Evolutionary conservation across 2,329 filamentous ascomycete species (phyloP).

Genomic region (Alternaria brassicicola): DNA sequence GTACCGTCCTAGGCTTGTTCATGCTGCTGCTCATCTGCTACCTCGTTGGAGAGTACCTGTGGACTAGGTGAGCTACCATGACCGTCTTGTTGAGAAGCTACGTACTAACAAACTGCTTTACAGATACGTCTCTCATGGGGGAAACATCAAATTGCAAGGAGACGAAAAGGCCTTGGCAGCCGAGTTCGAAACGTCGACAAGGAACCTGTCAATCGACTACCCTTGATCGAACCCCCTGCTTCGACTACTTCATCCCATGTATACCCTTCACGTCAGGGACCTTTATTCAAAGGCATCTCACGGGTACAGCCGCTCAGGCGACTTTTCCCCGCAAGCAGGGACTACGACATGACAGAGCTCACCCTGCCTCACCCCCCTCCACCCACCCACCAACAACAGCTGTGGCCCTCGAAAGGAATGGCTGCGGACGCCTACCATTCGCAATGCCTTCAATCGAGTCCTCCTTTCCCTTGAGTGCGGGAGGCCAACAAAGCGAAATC

Average conservation of each 20-base stretch:
- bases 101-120: not conserved
- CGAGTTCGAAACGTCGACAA: not conserved
- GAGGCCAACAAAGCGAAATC: not conserved
- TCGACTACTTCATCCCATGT: not conserved
- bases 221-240: not conserved
- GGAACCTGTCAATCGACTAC: not conserved
- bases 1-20: conserved; percentile 25
- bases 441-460: not conserved
- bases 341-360: not conserved
- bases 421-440: not conserved
- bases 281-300: not conserved
- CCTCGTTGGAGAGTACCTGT: conserved; percentile 24
- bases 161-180: conserved; percentile 29
- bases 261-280: too few relatives aligned
- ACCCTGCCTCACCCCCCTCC: not conserved
- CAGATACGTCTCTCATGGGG: conserved; percentile 17
- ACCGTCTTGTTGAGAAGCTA: not conserved
- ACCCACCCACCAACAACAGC: not conserved
- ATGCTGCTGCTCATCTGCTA: conserved; percentile 27
- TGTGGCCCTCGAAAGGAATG: not conserved
- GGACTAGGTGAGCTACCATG: conserved; percentile 24
- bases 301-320: not conserved
- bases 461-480: too few relatives aligned
- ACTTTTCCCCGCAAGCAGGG: not conserved
- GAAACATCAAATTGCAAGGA: conserved; percentile 29